These are phyloP conservation scores for Avena insularis DNA, from an alignment of 176 grass and related monocot species.

Conservation along the genomic window DNA sequence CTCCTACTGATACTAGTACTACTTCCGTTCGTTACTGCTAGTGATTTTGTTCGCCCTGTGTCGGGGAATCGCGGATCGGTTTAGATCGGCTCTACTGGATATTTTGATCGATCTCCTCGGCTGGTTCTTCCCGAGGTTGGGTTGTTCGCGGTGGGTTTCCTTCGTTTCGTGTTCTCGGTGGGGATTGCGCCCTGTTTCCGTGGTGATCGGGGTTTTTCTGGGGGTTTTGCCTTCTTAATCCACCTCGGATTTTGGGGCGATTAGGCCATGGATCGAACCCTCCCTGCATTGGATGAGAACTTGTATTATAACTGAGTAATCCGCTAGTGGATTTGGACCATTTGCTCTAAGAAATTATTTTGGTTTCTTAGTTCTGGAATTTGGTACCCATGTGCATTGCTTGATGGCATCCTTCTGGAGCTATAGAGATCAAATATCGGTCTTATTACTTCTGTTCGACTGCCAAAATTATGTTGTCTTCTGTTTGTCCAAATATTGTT, in stretches of 20 bases:
- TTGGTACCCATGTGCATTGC: constrained; percentile 14
- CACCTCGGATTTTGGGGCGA: neutral
- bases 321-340: constrained; percentile 12
- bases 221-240: constrained; percentile 52
- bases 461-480: neutral
- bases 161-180: constrained; percentile 22
- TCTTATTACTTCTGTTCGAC: constrained; percentile 21
- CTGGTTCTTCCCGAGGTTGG: constrained; percentile 22
- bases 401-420: neutral
- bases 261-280: neutral
- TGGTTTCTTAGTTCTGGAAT: neutral
- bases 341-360: neutral
- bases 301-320: neutral
- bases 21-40: neutral
- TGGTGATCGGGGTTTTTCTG: constrained; percentile 59
- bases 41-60: constrained; percentile 19
- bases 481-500: constrained; percentile 15
- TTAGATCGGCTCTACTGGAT: neutral
- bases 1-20: neutral
- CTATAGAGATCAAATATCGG: neutral
- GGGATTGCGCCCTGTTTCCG: constrained; percentile 23
- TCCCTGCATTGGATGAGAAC: neutral
- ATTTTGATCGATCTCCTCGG: neutral
- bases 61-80: constrained; percentile 24
- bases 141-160: neutral